phyloP scores from a whole-genome alignment of 176 grass and related monocot genomes.

The Ensete glaucum region DNA sequence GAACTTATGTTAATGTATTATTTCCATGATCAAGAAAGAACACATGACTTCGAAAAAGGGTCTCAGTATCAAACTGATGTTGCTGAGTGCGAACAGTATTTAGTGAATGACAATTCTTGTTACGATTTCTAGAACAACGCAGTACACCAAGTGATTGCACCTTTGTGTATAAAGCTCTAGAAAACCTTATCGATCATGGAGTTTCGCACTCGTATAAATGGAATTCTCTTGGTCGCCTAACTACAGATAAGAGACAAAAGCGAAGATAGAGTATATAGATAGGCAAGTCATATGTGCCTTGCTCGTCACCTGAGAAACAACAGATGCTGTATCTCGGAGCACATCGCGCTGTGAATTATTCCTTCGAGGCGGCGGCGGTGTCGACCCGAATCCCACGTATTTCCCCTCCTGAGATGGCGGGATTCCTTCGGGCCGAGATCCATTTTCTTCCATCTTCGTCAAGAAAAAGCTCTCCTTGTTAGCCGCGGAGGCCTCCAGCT shows the following conservation, averaged over 20 bases:
- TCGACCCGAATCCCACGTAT: constrained; percentile 5
- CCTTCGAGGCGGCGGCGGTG: not conserved
- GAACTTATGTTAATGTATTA: no score
- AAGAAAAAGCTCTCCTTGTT: not conserved
- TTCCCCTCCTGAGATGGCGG: constrained; percentile 3
- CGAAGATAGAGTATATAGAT: not conserved
- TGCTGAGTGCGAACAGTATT: no score
- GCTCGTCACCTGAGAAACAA: constrained; percentile 16
- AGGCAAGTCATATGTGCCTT: not conserved
- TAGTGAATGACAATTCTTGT: no score
- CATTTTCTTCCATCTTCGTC: not conserved
- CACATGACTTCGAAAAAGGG: no score
- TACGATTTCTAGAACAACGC: no score
- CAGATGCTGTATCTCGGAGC: constrained; percentile 3
- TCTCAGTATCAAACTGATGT: no score
- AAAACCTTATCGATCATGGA: no score
- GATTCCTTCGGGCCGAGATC: not conserved
- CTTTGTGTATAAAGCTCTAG: no score
- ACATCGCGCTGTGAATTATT: constrained; percentile 3
- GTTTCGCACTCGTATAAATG: not conserved
- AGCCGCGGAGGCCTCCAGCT: not conserved
- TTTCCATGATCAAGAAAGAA: no score
- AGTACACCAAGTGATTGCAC: no score
- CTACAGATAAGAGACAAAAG: not conserved
- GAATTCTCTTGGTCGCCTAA: not conserved